Evolutionary conservation across 1,139 yeast genomes (phyloP).

Genomic region (Debaryomyces fabryi): DNA sequence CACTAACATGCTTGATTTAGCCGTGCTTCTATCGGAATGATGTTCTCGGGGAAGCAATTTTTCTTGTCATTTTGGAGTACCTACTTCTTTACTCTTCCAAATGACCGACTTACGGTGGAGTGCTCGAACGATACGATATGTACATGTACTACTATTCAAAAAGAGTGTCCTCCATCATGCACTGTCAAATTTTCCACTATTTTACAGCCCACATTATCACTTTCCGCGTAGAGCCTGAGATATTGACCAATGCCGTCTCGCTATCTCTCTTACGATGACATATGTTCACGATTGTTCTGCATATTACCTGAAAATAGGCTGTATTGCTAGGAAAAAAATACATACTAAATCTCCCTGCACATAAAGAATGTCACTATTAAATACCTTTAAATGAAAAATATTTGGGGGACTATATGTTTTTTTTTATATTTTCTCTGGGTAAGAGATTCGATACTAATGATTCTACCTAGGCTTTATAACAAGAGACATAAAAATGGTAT

Average conservation of each 20-base stretch:
- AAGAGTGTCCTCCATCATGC: not conserved
- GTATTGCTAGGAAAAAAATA: not conserved
- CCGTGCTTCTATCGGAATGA: not conserved
- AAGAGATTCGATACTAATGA: conserved; percentile 7
- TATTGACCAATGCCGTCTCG: conserved; percentile 1
- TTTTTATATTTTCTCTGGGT: not conserved
- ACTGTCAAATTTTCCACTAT: not conserved
- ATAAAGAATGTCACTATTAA: not conserved
- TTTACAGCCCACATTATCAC: conserved; percentile 1
- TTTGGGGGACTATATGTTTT: not conserved
- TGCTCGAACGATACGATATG: not conserved
- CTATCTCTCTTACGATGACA: conserved; percentile 1
- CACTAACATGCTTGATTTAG: not conserved
- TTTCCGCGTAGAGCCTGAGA: not conserved
- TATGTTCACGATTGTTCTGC: not conserved
- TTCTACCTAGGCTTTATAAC: conserved; percentile 21
- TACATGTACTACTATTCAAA: not conserved
- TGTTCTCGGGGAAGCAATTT: not conserved
- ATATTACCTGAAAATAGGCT: not conserved
- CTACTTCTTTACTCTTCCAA: not conserved
- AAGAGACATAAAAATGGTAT: conserved; percentile 23
- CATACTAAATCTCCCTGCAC: conserved; percentile 2
- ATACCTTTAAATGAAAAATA: conserved; percentile 1
- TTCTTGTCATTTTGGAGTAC: not conserved
- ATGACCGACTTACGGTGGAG: not conserved